Conservation (phyloP, 495 filamentous ascomycete genomes). For the Penicillium salamii region DNA sequence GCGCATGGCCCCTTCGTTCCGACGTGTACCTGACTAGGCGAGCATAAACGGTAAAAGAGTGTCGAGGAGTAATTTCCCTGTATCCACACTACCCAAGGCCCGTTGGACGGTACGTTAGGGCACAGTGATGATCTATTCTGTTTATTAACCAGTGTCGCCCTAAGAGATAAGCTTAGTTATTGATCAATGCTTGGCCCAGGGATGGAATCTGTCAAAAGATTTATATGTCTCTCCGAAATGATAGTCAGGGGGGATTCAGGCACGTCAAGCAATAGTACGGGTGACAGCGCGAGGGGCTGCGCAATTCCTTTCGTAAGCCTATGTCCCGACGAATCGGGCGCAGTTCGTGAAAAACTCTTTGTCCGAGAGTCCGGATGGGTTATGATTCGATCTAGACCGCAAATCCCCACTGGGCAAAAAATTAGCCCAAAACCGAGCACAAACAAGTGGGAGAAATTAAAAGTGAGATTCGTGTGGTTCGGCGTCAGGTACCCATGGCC, state of each 20-base stretch:
- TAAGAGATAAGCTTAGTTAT: conserved; percentile 4
- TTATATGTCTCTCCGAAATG: not conserved
- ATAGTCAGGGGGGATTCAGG: conserved; percentile 2
- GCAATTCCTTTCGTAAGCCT: not conserved
- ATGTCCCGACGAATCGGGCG: not conserved
- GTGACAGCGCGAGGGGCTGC: not conserved
- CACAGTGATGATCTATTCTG: conserved; percentile 1
- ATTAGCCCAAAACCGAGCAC: not conserved
- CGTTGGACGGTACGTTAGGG: not conserved
- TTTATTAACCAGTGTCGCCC: conserved; percentile 2
- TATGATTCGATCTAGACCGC: conserved; percentile 7
- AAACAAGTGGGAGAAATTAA: not conserved
- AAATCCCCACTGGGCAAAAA: not conserved
- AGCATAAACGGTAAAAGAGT: not conserved
- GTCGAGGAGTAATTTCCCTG: not conserved
- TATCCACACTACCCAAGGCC: not conserved
- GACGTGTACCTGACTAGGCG: not conserved
- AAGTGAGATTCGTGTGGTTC: not conserved
- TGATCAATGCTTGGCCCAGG: not conserved
- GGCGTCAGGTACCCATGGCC: not conserved
- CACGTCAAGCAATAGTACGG: not conserved
- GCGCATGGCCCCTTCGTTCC: not conserved
- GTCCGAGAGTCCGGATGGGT: not conserved
- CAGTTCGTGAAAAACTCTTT: not conserved
- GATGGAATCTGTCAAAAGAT: not conserved